A percentile compares a stretch with the other conserved stretches of the same genome.
Conservation (phyloP, 805 yeast species). For the Lachancea mirantina region DNA sequence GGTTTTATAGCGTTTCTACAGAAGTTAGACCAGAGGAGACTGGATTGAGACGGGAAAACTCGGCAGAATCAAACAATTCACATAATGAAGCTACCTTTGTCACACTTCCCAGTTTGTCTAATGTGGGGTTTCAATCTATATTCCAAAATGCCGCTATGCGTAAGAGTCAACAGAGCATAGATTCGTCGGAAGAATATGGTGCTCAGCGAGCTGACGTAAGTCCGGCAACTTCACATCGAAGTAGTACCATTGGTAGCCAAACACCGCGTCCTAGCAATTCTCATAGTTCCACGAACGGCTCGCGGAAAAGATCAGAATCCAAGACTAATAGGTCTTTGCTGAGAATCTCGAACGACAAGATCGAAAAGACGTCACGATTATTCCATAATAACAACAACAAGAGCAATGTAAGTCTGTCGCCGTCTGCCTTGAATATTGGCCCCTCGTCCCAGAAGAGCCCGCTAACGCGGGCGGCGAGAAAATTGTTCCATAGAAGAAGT, state of each 20-base stretch:
- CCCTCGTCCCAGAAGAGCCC: slow-evolving; percentile 7
- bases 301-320: slow-evolving; percentile 1
- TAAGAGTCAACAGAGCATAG: slow-evolving; percentile 17
- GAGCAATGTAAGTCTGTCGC: slow-evolving; percentile 1
- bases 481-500: slow-evolving; percentile 21
- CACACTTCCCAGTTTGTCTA: slow-evolving; percentile 17
- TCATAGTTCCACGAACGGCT: too few relatives aligned
- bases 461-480: slow-evolving; percentile 20
- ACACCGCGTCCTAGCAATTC: too few relatives aligned
- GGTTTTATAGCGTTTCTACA: slow-evolving; percentile 26
- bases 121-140: slow-evolving; percentile 27
- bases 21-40: slow-evolving; percentile 27
- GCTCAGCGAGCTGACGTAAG: slow-evolving; percentile 5
- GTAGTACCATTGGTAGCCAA: slow-evolving; percentile 5
- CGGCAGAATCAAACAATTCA: not conserved
- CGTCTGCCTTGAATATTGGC: not conserved
- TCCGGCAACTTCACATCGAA: slow-evolving; percentile 4
- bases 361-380: slow-evolving; percentile 1
- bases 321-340: not conserved
- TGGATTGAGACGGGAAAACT: slow-evolving; percentile 1
- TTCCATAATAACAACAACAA: not conserved
- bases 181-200: slow-evolving; percentile 3
- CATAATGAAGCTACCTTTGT: slow-evolving; percentile 6
- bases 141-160: slow-evolving; percentile 18
- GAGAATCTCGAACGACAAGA: slow-evolving; percentile 1